Evolutionary conservation across 1,284 basidiomycete species (phyloP).

Genomic region (Ustilago shanxiensis): DNA sequence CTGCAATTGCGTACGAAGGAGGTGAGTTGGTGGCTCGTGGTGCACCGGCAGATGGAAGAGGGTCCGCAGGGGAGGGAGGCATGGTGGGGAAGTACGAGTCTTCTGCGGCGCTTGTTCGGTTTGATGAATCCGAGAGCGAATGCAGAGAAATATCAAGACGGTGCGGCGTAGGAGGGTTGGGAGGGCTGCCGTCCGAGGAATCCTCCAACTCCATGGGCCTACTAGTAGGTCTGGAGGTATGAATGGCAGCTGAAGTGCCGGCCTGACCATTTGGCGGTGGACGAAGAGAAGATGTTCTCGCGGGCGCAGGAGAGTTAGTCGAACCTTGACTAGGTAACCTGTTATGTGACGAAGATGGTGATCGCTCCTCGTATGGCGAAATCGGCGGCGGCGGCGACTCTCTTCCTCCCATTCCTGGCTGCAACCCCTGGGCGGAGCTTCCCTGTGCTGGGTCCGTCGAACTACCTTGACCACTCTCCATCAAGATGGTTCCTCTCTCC

Average conservation of each 20-base stretch:
- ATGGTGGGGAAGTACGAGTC: conserved; percentile 52
- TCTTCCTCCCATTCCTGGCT: conserved; percentile 1
- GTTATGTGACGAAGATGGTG: conserved; percentile 31
- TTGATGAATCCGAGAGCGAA: conserved; percentile 46
- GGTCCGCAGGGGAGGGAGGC: conserved; percentile 31
- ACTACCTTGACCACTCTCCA: conserved; percentile 60
- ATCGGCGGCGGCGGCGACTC: conserved; percentile 50
- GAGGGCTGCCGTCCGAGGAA: conserved; percentile 64
- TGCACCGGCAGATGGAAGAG: conserved; percentile 11
- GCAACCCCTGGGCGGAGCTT: conserved; percentile 1
- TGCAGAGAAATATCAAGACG: conserved; percentile 74
- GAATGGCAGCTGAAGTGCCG: neutral
- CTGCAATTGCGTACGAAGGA: conserved; percentile 31
- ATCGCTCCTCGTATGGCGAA: conserved; percentile 49
- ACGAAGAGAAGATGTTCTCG: conserved; percentile 40
- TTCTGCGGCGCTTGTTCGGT: conserved; percentile 20
- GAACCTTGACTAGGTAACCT: conserved; percentile 5
- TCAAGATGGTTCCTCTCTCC: conserved; percentile 69
- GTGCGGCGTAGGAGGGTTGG: conserved; percentile 75
- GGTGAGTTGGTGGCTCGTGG: conserved; percentile 18
- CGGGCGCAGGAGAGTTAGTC: conserved; percentile 21
- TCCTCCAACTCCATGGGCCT: conserved; percentile 38
- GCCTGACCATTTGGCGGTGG: conserved; percentile 10
- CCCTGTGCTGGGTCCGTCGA: conserved; percentile 24
- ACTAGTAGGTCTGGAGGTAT: conserved; percentile 25